Percentiles rank a stretch among this genome's conserved stretches.
These are phyloP conservation scores for Candida khao-thaluensis DNA, from an alignment of 805 yeast species.

Conservation along the genomic window DNA sequence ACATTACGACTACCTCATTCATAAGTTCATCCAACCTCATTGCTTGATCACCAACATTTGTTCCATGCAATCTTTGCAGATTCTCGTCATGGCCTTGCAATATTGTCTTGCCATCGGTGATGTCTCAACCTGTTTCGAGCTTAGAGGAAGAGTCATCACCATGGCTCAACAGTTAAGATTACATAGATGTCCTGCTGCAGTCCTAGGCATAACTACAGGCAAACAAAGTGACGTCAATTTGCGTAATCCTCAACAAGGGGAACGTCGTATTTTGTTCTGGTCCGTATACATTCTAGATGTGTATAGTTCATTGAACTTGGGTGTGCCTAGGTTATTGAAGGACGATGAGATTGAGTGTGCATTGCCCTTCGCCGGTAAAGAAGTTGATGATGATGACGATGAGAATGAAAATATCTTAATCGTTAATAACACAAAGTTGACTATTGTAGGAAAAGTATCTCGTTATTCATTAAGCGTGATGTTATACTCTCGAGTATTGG, in stretches of 20 bases:
- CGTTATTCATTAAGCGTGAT: conserved; percentile 62
- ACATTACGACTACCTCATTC: conserved; percentile 60
- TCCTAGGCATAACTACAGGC: conserved; percentile 58
- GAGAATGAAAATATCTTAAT: conserved; percentile 57
- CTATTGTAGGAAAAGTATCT: conserved; percentile 69
- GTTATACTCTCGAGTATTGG: conserved; percentile 70
- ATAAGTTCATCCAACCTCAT: conserved; percentile 59
- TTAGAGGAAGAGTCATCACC: conserved; percentile 71
- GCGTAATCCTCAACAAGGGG: conserved; percentile 72
- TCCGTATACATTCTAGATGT: conserved; percentile 74
- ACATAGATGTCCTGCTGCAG: conserved; percentile 86
- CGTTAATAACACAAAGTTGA: conserved; percentile 56
- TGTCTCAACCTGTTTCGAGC: conserved; percentile 67
- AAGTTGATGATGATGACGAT: conserved; percentile 39
- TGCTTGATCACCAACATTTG: conserved; percentile 56
- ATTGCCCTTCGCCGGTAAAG: conserved; percentile 59
- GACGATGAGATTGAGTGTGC: conserved; percentile 88
- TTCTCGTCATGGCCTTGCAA: conserved; percentile 63
- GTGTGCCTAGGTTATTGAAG: conserved; percentile 77
- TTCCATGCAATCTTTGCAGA: conserved; percentile 67
- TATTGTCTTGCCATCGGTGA: conserved; percentile 75
- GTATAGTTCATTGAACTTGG: conserved; percentile 71
- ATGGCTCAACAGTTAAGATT: conserved; percentile 85
- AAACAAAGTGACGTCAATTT: conserved; percentile 33
- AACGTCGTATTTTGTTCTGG: conserved; percentile 83